Base-by-base conservation (phyloP, 139 green algal genomes). In the Coelastrella sp. region DNA sequence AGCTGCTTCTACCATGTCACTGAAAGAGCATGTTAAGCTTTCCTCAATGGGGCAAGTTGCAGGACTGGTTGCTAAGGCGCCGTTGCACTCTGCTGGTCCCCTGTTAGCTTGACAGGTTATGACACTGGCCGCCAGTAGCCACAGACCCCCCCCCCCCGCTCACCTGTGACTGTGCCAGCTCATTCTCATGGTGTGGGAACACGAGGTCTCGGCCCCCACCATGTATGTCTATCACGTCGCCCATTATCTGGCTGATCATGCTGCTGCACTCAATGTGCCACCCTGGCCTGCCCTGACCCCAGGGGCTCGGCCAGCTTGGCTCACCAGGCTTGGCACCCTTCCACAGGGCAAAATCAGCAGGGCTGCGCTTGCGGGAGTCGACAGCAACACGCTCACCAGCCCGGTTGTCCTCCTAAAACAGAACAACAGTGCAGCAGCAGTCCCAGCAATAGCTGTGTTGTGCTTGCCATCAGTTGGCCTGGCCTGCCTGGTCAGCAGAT, bases 131-230 rank as follows among this genome's bases (percentile, higher is more conserved):
- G 35, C 35, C 35, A 49, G 35, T 49, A 49, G 35, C 35, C 35
- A 3, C 35, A 49, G 35, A 49, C 4, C 65, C 65, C 0, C 65
- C 65, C 65, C 14, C 65, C 35, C 35, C 3, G 17, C 92, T 10
- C 73, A 90, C 86, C 86, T 90, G 92, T 35, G 91, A 94, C 93
- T 99, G 98, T 9, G 96, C 98, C 56, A 99, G 91, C 95, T 99
- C 98, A 89, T 99, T 99, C 87, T 99, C 98, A 87, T 99, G 98
- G 92, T 99, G 98, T 0, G 98, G 98, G 91, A 99, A 99, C 8
- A 98, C 88, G 14, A 99, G 95, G 92, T 96, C 94, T 15, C 90
- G 90, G 15, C 94, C 94, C 15, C 94, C 96, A n/a, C 96, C 96
- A 85, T 99, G 97, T 65, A 99, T 98, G 95, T 99, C 97, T n/a